Conservation (phyloP, 1,284 basidiomycete species). For the Dichomitus squalens region DNA sequence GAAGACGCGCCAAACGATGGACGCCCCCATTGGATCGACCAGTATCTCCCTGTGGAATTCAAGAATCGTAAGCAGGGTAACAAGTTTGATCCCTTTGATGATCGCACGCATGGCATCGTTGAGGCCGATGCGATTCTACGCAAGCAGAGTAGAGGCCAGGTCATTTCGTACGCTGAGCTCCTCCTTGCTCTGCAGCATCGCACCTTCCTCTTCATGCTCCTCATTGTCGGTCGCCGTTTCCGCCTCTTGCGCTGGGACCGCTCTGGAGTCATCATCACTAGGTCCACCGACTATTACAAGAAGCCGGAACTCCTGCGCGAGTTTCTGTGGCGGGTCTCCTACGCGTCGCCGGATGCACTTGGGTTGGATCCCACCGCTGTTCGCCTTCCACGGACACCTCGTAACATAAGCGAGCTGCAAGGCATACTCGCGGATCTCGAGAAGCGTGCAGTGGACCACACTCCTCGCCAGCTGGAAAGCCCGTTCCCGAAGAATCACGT, state of each 20-base stretch:
- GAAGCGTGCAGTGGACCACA: not conserved
- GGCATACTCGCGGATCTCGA: not conserved
- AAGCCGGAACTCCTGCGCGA: not conserved
- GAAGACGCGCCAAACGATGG: not conserved
- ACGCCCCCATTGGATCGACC: not conserved
- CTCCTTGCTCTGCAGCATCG: constrained; percentile 3
- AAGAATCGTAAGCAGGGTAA: not conserved
- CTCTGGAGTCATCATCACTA: not conserved
- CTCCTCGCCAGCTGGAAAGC: not conserved
- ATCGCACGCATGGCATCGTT: not conserved
- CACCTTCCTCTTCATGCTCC: not conserved
- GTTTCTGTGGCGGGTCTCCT: constrained; percentile 6
- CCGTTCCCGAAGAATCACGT: not conserved
- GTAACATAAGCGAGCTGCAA: not conserved
- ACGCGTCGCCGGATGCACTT: not conserved
- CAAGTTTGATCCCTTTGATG: not conserved
- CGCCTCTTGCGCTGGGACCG: constrained; percentile 13
- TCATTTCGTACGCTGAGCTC: not conserved
- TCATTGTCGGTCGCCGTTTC: not conserved
- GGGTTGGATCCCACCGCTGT: constrained; percentile 9
- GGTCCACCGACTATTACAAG: constrained; percentile 6
- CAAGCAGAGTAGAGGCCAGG: not conserved
- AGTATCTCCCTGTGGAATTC: not conserved
- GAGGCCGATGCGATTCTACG: not conserved
- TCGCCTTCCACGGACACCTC: not conserved